Conservation (phyloP, 768 basidiomycete species). For the Lentinula lateritia region DNA sequence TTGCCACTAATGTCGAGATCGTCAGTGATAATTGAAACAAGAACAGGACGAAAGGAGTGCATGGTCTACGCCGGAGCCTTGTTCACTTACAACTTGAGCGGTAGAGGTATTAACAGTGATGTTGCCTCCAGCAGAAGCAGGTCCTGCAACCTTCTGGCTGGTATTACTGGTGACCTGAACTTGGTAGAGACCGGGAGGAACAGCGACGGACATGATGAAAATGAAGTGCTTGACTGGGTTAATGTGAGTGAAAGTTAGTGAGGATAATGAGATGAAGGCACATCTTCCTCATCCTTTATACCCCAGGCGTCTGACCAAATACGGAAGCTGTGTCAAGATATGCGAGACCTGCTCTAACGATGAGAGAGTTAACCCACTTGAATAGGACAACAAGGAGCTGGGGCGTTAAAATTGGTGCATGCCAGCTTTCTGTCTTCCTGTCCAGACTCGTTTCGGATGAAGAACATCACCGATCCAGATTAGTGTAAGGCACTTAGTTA, state of each 20-base stretch:
- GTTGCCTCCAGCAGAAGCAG: not conserved
- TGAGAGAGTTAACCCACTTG: too few relatives aligned
- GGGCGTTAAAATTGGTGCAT: not conserved
- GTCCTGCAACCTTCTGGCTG: not conserved
- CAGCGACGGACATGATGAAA: not conserved
- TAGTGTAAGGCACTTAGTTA: too few relatives aligned
- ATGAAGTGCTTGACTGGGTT: not conserved
- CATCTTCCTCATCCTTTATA: not conserved
- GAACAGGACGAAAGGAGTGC: too few relatives aligned
- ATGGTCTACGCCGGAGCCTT: not conserved
- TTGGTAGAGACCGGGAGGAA: not conserved
- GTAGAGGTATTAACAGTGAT: not conserved
- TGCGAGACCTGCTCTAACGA: too few relatives aligned
- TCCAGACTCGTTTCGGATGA: too few relatives aligned
- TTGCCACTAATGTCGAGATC: not conserved
- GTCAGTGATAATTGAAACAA: too few relatives aligned
- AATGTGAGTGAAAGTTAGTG: not conserved
- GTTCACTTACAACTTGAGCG: too few relatives aligned
- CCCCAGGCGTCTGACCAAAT: not conserved
- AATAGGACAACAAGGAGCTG: too few relatives aligned
- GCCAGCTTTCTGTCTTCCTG: not conserved
- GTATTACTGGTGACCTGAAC: not conserved
- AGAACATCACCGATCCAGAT: too few relatives aligned
- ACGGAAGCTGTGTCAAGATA: too few relatives aligned
- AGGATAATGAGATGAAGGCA: not conserved